Evolutionary conservation across 2,329 filamentous ascomycete species (phyloP), one percentile per base, ranked within the genome.

Genomic region (Aphanocladium album): DNA sequence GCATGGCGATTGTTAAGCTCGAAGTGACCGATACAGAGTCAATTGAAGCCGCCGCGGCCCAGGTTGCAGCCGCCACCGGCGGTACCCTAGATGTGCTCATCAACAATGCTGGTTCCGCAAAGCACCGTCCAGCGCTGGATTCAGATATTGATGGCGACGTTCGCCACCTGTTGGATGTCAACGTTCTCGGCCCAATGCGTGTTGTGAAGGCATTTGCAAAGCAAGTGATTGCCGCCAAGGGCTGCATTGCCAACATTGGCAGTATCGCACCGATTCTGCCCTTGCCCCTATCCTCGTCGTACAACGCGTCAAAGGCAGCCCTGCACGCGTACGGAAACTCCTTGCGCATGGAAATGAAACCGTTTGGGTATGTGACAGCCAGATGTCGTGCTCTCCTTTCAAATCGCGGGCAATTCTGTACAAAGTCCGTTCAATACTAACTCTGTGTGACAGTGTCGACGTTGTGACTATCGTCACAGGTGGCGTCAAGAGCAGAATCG

Each of bases 221-320:
- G 16, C 62, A 66, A 30, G 51, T 69, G 25, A 65, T 69, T n/a
- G 62, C 57, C 11, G 64, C 66, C 1, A 55, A 57, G n/a, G 68
- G 68, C 16, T 63, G 62, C 19, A 62, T 70, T 30, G 63, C 66
- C 41, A 70, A 69, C 46, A 67, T 70, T 49, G 66, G 67, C 6
- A 67, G 65, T 51, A 56, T 68, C 14, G 66, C 65, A 4, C 64
- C 65, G 9, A 60, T 69, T 17, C 41, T 65, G 21, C 66, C 68
- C 5, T 59, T 65, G 8, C 60, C 61, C 9, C 68, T 64, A 23
- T 62, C 62, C 23, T 52, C 63, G 16, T 58, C 62, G 21, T 69
- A 68, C 56, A 68, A 68, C 33, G 64, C 65, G 3, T 64, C 57
- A 30, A 69, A 68, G 51, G 66, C 66, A 9, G 67, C 66, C 11